Evolutionary conservation across 179 eudicot genomes (phyloP).

Genomic region (Carnegiea gigantea): DNA sequence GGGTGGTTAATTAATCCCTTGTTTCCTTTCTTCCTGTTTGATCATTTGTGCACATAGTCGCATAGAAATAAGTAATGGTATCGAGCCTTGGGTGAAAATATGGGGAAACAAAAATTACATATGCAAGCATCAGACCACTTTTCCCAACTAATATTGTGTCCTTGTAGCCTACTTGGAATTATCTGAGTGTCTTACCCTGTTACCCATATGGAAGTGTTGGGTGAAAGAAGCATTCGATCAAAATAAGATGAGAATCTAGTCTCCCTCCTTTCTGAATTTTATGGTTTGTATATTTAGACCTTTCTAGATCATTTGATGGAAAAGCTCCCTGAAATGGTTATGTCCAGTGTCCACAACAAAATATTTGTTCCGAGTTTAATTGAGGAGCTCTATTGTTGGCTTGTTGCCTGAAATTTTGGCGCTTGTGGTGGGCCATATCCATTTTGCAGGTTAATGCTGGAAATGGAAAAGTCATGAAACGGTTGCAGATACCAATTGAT

Average conservation of each 20-base stretch:
- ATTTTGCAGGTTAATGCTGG: constrained; percentile 46
- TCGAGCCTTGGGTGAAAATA: no score
- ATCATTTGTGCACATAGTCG: no score
- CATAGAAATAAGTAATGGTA: no score
- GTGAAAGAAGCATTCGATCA: not conserved
- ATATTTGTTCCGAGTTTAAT: not conserved
- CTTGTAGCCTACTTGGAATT: no score
- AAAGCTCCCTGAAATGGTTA: not conserved
- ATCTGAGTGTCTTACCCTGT: no score
- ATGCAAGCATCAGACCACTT: no score
- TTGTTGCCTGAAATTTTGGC: constrained; percentile 3
- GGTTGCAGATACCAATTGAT: constrained; percentile 43
- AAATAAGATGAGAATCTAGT: not conserved
- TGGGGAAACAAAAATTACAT: no score
- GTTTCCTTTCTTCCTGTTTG: no score
- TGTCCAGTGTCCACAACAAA: not conserved
- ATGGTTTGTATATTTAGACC: not conserved
- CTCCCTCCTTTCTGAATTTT: not conserved
- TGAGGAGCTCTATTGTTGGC: not conserved
- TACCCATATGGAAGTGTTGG: no score
- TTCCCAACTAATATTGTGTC: no score
- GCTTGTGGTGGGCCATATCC: constrained; percentile 3
- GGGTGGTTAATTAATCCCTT: no score
- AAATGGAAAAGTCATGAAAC: constrained; percentile 36
- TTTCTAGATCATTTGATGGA: not conserved